phyloP scores from a whole-genome alignment of 192 early-diverging fungal species.

The Obelidium mucronatum region DNA sequence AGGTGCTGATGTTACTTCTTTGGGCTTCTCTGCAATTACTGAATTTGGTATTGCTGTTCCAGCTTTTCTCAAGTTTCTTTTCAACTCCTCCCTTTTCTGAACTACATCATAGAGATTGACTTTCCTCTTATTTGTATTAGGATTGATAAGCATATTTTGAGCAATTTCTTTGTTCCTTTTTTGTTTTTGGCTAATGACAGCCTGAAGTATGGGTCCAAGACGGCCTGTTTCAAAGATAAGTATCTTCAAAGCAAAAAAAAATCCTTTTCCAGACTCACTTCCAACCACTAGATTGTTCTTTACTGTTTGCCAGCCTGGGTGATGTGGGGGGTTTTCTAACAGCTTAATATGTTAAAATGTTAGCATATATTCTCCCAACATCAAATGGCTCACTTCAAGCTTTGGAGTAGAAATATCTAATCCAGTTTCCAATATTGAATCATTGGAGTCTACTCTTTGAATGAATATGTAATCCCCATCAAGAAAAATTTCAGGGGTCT shows the following conservation, averaged over 20 bases:
- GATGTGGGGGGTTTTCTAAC: background rate
- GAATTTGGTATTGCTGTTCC: conserved; percentile 36
- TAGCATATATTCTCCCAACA: too few species aligned
- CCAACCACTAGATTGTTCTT: conserved; percentile 3
- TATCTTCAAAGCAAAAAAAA: background rate
- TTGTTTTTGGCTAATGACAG: too few species aligned
- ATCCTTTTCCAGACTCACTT: too few species aligned
- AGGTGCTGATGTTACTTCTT: background rate
- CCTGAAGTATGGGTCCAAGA: background rate
- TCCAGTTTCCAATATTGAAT: conserved; percentile 6
- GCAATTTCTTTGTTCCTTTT: background rate
- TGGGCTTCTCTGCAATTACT: background rate
- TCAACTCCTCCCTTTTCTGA: conserved; percentile 1
- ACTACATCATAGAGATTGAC: background rate
- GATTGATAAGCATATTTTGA: background rate
- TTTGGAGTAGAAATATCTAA: conserved; percentile 19
- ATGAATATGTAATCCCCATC: conserved; percentile 17
- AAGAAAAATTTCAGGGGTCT: background rate
- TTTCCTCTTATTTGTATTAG: conserved; percentile 9
- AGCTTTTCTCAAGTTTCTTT: conserved; percentile 13
- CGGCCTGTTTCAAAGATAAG: background rate
- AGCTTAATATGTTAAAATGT: background rate
- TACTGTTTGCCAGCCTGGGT: conserved; percentile 25
- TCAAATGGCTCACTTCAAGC: conserved; percentile 1
- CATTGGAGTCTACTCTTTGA: background rate